phyloP scores from a whole-genome alignment of 176 grass and related monocot species.

The Avena atlantica region DNA sequence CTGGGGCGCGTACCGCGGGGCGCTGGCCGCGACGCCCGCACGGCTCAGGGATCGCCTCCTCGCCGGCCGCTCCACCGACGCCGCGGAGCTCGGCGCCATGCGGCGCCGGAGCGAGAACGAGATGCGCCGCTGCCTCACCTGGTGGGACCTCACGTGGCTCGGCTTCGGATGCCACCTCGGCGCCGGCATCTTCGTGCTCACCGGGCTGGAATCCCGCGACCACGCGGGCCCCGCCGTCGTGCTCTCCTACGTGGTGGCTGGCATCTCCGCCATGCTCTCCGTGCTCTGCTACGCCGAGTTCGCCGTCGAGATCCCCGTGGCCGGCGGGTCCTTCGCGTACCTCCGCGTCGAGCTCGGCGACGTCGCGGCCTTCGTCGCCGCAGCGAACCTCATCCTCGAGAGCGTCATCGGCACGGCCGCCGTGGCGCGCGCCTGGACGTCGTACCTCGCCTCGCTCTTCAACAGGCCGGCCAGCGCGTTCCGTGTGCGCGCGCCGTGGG shows the following conservation, averaged over 20 bases:
- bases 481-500: not conserved
- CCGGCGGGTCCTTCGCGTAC: conserved; percentile 29
- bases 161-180: conserved; percentile 49
- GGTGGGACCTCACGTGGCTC: conserved; percentile 35
- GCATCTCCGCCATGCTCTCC: conserved; percentile 2
- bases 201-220: conserved; percentile 60
- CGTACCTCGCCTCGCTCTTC: conserved; percentile 22
- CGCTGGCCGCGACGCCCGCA: conserved; percentile 4
- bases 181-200: conserved; percentile 89
- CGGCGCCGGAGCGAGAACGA: conserved; percentile 28
- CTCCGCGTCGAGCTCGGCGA: conserved; percentile 31
- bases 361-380: conserved; percentile 7
- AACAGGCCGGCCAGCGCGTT: not conserved
- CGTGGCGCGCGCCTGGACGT: conserved; percentile 24
- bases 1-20: not conserved
- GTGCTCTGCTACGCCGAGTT: conserved; percentile 20
- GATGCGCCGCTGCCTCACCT: conserved; percentile 30
- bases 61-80: conserved; percentile 25
- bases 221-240: conserved; percentile 2
- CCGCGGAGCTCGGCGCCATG: conserved; percentile 2
- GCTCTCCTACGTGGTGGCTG: conserved; percentile 9
- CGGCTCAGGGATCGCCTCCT: conserved; percentile 1
- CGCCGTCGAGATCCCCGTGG: conserved; percentile 29
- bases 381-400: conserved; percentile 33
- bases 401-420: conserved; percentile 31